phyloP scores from a whole-genome alignment of 495 filamentous ascomycete genomes.

The Xylaria flabelliformis region DNA sequence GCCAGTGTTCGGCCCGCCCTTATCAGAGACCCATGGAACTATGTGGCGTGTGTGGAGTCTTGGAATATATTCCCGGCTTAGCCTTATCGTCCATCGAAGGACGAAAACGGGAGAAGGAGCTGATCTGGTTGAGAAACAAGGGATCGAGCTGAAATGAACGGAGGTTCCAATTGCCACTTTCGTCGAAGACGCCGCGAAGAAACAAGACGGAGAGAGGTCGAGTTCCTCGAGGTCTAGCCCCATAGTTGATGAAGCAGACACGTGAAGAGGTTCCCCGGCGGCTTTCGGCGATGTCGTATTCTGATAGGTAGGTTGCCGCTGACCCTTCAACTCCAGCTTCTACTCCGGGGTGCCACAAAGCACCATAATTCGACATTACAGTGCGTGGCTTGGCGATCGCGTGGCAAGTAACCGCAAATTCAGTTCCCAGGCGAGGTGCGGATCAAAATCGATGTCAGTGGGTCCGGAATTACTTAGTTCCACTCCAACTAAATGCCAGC shows the following conservation, averaged over 20 bases:
- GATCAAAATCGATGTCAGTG: no score
- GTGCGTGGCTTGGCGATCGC: conserved; percentile 21
- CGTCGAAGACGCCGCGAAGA: not conserved
- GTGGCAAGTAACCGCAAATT: conserved; percentile 5
- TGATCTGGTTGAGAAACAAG: conserved; percentile 6
- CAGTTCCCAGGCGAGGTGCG: no score
- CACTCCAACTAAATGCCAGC: no score
- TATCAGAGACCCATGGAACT: conserved; percentile 7
- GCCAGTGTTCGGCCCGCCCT: conserved; percentile 9
- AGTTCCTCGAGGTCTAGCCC: not conserved
- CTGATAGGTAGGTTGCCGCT: not conserved
- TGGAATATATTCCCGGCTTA: conserved; percentile 19
- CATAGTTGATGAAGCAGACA: not conserved
- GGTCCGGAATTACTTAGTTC: no score
- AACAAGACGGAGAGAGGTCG: conserved; percentile 1
- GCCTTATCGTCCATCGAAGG: conserved; percentile 8
- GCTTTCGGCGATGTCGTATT: not conserved
- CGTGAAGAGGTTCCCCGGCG: not conserved
- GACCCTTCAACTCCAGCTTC: not conserved
- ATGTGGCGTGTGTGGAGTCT: conserved; percentile 10
- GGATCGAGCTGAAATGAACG: conserved; percentile 10
- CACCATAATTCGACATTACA: not conserved
- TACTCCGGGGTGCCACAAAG: not conserved
- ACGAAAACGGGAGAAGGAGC: not conserved
- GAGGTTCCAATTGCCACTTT: not conserved